Conservation (phyloP, 768 basidiomycete species). For the Paxillus rubicundulus region DNA sequence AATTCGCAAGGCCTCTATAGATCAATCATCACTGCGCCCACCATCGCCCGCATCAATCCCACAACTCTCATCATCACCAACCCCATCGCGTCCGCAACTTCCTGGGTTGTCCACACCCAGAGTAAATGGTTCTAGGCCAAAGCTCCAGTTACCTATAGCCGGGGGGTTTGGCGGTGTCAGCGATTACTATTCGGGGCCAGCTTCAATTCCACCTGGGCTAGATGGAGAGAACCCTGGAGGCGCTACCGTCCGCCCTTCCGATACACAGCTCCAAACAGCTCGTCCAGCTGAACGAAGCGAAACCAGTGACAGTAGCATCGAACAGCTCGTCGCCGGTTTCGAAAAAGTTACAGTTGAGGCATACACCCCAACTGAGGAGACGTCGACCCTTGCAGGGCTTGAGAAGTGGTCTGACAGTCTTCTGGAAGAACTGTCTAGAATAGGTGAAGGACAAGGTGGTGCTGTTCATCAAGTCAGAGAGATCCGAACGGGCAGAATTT, state of each 20-base stretch:
- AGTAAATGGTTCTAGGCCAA: conserved; percentile 30
- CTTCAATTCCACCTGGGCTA: conserved; percentile 33
- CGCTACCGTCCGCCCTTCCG: conserved; percentile 42
- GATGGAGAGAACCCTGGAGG: conserved; percentile 37
- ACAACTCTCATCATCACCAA: conserved; percentile 28
- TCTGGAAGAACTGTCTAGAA: conserved; percentile 70
- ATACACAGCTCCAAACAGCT: conserved; percentile 33
- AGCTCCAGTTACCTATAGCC: conserved; percentile 36
- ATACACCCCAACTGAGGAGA: conserved; percentile 37
- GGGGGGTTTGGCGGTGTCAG: conserved; percentile 18
- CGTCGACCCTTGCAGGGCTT: conserved; percentile 22
- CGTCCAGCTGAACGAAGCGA: conserved; percentile 26
- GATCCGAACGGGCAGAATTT: conserved; percentile 69
- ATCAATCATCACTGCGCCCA: conserved; percentile 25
- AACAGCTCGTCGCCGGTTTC: conserved; percentile 34
- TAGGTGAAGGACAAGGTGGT: conserved; percentile 96
- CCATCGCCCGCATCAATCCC: conserved; percentile 30
- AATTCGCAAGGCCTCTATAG: conserved; percentile 37
- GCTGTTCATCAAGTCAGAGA: conserved; percentile 94
- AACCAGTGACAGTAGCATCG: conserved; percentile 34
- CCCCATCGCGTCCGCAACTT: conserved; percentile 31
- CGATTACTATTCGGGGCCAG: conserved; percentile 33
- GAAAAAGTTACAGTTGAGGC: conserved; percentile 30
- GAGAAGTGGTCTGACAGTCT: conserved; percentile 63
- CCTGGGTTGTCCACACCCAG: conserved; percentile 21